Evolutionary conservation across 352 stramenopile species (phyloP).

Genomic region (Albugo candida): DNA sequence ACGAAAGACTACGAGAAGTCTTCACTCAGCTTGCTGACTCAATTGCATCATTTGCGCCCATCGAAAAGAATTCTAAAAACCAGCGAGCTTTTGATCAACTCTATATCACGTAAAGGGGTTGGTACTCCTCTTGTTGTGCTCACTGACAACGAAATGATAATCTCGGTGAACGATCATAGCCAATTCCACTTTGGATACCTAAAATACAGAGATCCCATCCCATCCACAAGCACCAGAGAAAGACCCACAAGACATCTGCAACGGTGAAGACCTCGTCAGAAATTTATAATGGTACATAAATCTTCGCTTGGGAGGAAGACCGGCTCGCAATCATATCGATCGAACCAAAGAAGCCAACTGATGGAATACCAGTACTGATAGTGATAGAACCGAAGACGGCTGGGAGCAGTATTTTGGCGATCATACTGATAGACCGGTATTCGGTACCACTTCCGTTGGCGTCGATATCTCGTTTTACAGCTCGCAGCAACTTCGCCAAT

Average conservation of each 20-base stretch:
- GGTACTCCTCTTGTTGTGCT: no score
- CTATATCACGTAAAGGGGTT: no score
- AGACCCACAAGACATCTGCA: conserved; percentile 14
- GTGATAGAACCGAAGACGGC: conserved; percentile 30
- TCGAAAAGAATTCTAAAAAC: no score
- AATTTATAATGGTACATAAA: conserved; percentile 79
- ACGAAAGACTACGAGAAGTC: no score
- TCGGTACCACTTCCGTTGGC: conserved; percentile 85
- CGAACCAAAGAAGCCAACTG: conserved; percentile 45
- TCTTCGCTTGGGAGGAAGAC: conserved; percentile 95
- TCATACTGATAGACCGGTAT: conserved; percentile 78
- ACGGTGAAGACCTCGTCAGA: no score
- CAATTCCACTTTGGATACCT: conserved; percentile 59
- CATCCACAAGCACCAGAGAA: conserved; percentile 11
- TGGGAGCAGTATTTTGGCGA: conserved; percentile 91
- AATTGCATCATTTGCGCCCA: no score
- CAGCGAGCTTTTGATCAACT: no score
- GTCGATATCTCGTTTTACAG: conserved; percentile 89
- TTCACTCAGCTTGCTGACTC: no score
- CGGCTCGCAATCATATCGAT: conserved; percentile 91
- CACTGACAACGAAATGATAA: conserved; percentile 30
- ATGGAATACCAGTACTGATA: conserved; percentile 13
- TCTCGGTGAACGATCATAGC: conserved; percentile 39
- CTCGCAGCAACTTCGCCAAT: conserved; percentile 20
- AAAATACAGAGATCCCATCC: conserved; percentile 33